Conservation (phyloP, 2,329 filamentous ascomycete genomes). For the Drechslerella coelobrocha region DNA sequence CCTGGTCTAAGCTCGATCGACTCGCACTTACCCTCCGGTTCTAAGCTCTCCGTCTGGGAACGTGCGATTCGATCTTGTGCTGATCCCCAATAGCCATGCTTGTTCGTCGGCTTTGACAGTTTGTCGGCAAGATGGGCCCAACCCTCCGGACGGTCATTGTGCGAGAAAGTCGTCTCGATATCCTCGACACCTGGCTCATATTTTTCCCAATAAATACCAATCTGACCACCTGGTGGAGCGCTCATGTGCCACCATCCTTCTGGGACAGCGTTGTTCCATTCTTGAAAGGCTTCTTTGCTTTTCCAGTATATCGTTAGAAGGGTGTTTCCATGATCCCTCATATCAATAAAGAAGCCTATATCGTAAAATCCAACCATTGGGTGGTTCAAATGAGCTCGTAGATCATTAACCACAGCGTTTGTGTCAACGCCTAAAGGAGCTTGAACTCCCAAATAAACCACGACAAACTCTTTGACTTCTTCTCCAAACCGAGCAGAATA, state of each 20-base stretch:
- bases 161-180: background rate
- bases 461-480: background rate
- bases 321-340: background rate
- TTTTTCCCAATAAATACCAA: background rate
- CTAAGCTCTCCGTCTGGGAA: background rate
- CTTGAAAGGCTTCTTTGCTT: constrained; percentile 1
- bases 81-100: background rate
- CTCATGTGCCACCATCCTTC: background rate
- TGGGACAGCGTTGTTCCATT: background rate
- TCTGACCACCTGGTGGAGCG: background rate
- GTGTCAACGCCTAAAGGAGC: background rate
- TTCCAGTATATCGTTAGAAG: background rate
- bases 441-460: background rate
- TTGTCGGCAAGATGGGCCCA: background rate
- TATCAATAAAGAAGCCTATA: constrained; percentile 5
- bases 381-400: background rate
- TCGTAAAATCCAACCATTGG: constrained; percentile 3
- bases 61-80: background rate
- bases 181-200: background rate
- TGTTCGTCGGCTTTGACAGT: background rate
- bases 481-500: background rate
- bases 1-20: background rate
- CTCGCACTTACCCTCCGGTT: background rate
- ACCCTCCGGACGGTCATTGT: constrained; percentile 1
- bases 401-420: background rate